Evolutionary conservation across 225 moss, liverwort and hornwort genomes (phyloP), one percentile per base, ranked within the genome.

Genomic region (Thuidium tamariscinum): DNA sequence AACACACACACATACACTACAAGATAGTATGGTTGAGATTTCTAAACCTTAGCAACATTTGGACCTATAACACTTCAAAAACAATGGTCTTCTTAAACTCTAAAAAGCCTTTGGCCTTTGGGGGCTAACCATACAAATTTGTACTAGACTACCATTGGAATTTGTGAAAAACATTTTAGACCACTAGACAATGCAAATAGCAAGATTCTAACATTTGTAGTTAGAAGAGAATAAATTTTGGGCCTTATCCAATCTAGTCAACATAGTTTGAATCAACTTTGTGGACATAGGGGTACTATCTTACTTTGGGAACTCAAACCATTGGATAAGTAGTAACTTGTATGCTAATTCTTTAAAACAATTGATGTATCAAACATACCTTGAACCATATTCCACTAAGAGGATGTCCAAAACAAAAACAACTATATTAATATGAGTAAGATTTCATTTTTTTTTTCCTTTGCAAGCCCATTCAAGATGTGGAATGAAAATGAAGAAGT

Each of bases 231-330:
- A 18, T 4, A 48, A 48, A 48, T 1, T 30, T 73, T 7, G 7
- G 16, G 11, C 48, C 7, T 19, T 19, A 0, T 32, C 1, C 11
- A 48, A 73, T 1, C 2, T 0, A 7, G 7, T 19, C 32, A 72
- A 30, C 1, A 32, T 18, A 10, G 1, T 48, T 73, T 19, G 4
- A 32, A 2, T 19, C 4, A 72, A 17, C 2, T 46, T 0, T 68
- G 8, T 10, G 1, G 3, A 44, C 9, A 30, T 46, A 2, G 3
- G 10, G 1, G 4, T 2, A 46, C 2, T 17, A 46, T 19, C 1
- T 2, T 5, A 30, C 0, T 13, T 11, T 11, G 1, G 4, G 0
- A 73, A 11, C 30, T 48, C 32, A 0, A 0, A 32, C 3, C 11
- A 32, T 30, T 18, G 1, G 6, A 0, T 30, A 17, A 3, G 4